Percentiles rank a stretch among this genome's conserved stretches.
phyloP scores from a whole-genome alignment of 139 green algal species.

The Coccomyxa sp. region DNA sequence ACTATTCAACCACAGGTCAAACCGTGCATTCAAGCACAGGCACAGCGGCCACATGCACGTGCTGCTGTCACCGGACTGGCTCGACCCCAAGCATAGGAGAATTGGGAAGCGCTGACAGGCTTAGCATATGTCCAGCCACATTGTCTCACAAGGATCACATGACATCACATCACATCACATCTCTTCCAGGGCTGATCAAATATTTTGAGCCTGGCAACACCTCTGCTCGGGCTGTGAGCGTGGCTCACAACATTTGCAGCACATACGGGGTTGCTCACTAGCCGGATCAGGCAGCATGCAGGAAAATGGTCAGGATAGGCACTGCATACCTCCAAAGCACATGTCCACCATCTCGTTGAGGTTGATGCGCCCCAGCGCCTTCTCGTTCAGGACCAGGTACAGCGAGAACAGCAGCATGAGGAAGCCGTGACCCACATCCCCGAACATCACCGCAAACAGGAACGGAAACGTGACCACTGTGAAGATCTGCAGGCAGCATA shows the following conservation, averaged over 20 bases:
- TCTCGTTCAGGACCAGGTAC: conserved; percentile 81
- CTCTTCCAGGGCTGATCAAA: background rate
- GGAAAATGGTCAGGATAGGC: background rate
- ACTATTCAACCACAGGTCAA: no score
- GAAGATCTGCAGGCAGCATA: conserved; percentile 35
- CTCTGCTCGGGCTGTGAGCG: no score
- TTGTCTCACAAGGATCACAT: background rate
- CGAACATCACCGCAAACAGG: conserved; percentile 99
- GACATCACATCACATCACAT: background rate
- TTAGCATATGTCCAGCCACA: no score
- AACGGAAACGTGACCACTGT: conserved; percentile 99
- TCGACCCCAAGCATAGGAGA: no score
- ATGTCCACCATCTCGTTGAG: conserved; percentile 92
- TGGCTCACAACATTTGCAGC: no score
- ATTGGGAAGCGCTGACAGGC: no score
- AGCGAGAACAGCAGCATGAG: conserved; percentile 80
- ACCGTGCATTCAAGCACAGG: no score
- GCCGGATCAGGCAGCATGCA: no score
- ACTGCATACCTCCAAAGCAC: conserved; percentile 66
- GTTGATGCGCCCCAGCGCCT: conserved; percentile 56
- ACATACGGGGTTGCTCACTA: no score
- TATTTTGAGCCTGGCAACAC: no score
- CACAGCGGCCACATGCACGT: no score
- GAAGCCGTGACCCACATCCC: conserved; percentile 91
- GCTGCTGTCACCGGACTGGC: no score